These are phyloP conservation scores for Tremellales sp. DNA, from an alignment of 1,284 basidiomycete species.

Conservation along the genomic window DNA sequence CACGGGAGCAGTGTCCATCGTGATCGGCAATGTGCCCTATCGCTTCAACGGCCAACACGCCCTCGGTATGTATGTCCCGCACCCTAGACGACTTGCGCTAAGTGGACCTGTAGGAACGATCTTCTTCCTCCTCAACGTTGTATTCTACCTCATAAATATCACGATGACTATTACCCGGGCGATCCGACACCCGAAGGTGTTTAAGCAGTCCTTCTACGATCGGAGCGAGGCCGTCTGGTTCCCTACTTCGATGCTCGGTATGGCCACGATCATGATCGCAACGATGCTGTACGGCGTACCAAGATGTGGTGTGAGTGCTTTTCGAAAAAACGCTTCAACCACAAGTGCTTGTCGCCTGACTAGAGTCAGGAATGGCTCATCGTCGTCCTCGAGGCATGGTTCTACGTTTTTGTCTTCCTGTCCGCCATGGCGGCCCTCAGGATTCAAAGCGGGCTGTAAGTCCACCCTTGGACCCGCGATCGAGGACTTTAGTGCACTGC, in stretches of 20 bases:
- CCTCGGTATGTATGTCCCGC: slow-evolving; percentile 7
- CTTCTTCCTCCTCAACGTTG: slow-evolving; percentile 15
- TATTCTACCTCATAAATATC: slow-evolving; percentile 12
- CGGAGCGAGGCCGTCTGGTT: slow-evolving; percentile 21
- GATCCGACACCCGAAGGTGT: slow-evolving; percentile 12
- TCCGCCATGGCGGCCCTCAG: slow-evolving; percentile 1
- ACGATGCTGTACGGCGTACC: slow-evolving; percentile 20
- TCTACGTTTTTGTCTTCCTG: slow-evolving; percentile 12
- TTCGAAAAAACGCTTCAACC: too few species aligned
- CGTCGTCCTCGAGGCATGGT: slow-evolving; percentile 9
- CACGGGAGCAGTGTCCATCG: slow-evolving; percentile 17
- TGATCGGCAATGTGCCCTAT: slow-evolving; percentile 16
- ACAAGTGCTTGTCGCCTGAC: not conserved
- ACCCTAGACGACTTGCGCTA: not conserved
- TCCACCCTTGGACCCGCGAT: not conserved
- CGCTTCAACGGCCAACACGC: slow-evolving; percentile 19
- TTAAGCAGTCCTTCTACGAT: slow-evolving; percentile 23
- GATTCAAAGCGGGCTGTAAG: slow-evolving; percentile 11
- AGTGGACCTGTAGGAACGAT: slow-evolving; percentile 4
- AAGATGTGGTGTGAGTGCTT: slow-evolving; percentile 8
- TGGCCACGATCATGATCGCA: slow-evolving; percentile 20
- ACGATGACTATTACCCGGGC: slow-evolving; percentile 13
- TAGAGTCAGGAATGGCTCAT: slow-evolving; percentile 10
- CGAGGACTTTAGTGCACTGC: not conserved
- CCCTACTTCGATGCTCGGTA: slow-evolving; percentile 12